phyloP scores from a whole-genome alignment of 371 early-diverging fungal genomes.

The Rhizomucor miehei region DNA sequence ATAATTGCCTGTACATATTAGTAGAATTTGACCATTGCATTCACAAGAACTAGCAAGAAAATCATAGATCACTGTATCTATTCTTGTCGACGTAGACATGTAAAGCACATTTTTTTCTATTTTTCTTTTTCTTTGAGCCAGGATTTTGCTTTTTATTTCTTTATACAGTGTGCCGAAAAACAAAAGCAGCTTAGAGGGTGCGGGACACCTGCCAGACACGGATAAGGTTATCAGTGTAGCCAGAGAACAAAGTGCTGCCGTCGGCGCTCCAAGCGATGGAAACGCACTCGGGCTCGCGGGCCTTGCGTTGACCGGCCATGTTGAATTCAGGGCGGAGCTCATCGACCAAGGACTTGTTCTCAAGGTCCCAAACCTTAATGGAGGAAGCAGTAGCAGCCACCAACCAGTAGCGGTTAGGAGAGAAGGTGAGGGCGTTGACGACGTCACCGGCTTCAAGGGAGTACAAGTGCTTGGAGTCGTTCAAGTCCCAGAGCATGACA shows the following conservation, averaged over 20 bases:
- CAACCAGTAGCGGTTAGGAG: conserved; percentile 99
- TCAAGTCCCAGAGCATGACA: conserved; percentile 99
- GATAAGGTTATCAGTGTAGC: conserved; percentile 96
- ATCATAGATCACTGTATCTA: too few species aligned
- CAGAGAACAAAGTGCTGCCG: conserved; percentile 97
- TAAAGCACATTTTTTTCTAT: too few species aligned
- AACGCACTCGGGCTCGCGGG: conserved; percentile 81
- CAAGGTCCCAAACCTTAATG: conserved; percentile 99
- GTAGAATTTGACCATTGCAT: background rate
- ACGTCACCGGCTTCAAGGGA: conserved; percentile 94
- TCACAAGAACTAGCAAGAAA: too few species aligned
- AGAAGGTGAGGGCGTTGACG: conserved; percentile 98
- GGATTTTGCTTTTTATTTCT: too few species aligned
- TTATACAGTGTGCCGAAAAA: background rate
- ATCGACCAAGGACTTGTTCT: conserved; percentile 95
- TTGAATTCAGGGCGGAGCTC: conserved; percentile 92
- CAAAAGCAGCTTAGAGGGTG: conserved; percentile 36
- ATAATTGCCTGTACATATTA: background rate
- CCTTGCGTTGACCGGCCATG: conserved; percentile 68
- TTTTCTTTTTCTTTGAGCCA: too few species aligned
- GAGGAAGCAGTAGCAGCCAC: conserved; percentile 95
- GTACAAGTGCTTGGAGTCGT: conserved; percentile 99
- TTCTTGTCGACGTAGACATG: too few species aligned
- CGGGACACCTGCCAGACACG: conserved; percentile 92
- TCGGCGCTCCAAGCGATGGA: conserved; percentile 98